Evolutionary conservation across 805 yeast genomes (phyloP), one percentile per base, ranked within the genome.

Genomic region (Ogataea angusta): DNA sequence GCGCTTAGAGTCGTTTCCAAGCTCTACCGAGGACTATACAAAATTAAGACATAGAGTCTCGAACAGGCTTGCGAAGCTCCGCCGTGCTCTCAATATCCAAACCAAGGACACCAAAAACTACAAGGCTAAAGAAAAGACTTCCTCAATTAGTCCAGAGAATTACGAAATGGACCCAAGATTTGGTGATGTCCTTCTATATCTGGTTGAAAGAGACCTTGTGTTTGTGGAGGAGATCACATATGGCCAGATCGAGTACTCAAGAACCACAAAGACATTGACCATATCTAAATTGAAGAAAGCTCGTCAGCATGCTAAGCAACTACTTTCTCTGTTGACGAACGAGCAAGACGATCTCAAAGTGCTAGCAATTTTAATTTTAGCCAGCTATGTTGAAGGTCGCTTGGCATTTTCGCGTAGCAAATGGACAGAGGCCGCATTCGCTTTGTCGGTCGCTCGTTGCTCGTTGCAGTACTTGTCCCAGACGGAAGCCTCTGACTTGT

Each of bases 141-240:
- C 75, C 25, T 61, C 64, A 22, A 69, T 85, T 19, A 53, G 70
- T 2, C 41, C 63, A 0, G 78, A 69, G 6, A 74, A 77, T 42
- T 81, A 81, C 48, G 70, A 63, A 4, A 46, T 59, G 15, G 77
- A 85, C 51, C 59, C 62, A 10, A 66, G 72, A 46, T 77, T 66
- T 55, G 91, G 82, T 24, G 68, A 72, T 28, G 63, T 88, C 18
- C 60, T 78, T n/a, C 65, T 89, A 17, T 67, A 78, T 42, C 72
- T 74, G n/a, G 80, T 84, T 1, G 98, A 93, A 62, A 75, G 96
- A 56, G 85, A 87, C 51, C 67, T 80, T 56, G 69, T 87, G 22
- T 76, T 73, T 51, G 83, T 90, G 1, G 71, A 78, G 59, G 89
- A 83, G 60, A 69, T 80, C 38, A 75, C 76, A 45, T 63, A 73